Conservation (phyloP, 176 grass and related monocot genomes). For the Puya raimondii region DNA sequence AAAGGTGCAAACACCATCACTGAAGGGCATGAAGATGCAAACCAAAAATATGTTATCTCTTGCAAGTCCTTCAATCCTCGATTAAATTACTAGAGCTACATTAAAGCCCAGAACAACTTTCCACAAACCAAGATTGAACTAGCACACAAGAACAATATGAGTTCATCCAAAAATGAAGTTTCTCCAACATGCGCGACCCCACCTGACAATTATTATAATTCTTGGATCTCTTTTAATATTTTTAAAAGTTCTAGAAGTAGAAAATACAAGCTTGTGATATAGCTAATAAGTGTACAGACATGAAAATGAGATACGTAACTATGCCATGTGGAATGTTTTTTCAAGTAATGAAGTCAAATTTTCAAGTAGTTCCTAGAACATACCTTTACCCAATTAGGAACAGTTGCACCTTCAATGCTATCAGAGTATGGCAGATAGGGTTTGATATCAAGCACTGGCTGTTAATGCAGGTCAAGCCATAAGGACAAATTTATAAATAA, state of each 20-base stretch:
- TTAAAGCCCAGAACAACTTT: not conserved
- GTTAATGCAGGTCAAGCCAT: constrained; percentile 36
- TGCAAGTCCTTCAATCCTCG: too few species aligned
- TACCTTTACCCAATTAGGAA: constrained; percentile 79
- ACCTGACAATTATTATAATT: too few species aligned
- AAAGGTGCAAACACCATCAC: too few species aligned
- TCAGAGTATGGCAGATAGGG: constrained; percentile 96
- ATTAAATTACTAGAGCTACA: not conserved
- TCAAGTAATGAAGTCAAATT: not conserved
- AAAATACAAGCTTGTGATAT: not conserved
- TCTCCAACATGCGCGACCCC: too few species aligned
- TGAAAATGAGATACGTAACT: not conserved
- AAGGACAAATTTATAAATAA: constrained; percentile 25
- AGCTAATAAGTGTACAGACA: not conserved
- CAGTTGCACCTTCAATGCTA: constrained; percentile 36
- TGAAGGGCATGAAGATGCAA: too few species aligned
- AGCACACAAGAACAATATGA: not conserved
- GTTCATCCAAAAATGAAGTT: too few species aligned
- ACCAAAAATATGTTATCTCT: too few species aligned
- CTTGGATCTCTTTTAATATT: too few species aligned
- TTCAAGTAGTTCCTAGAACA: constrained; percentile 2
- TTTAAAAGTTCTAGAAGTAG: not conserved
- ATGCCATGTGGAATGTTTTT: constrained; percentile 2
- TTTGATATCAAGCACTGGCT: constrained; percentile 97
- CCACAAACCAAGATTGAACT: too few species aligned